Evolutionary conservation across 495 filamentous ascomycete genomes (phyloP), one percentile per base, ranked within the genome.

Genomic region (Tuber borchii): DNA sequence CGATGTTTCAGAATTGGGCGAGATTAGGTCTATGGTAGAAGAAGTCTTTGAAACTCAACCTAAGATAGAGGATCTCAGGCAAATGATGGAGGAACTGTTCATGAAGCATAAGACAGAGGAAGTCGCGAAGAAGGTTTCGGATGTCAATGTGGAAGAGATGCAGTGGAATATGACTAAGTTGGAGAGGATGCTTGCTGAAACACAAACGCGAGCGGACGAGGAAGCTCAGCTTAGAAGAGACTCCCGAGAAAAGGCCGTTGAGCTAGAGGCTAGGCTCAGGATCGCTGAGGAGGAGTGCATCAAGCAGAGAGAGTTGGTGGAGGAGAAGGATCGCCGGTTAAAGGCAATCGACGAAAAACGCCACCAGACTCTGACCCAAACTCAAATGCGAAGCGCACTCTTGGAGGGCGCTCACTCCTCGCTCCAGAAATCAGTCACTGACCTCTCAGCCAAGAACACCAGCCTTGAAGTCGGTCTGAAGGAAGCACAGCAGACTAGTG

Each of bases 321-420:
- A 83, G 37, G 82, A 83, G 40, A 76, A 69, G 44, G 82, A 83
- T 40, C 71, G 73, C 34, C 72, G 81, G 31, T 72, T 81, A 39
- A 83, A 81, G 81, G 81, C 74, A 20, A 74, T 72, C 26, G 81
- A 83, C 39, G 81, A 83, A 44, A 83, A 83, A 69, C 81, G 81
- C 22, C 76, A 75, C 44, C 78, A 83, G 71, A 51, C 81, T 56
- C 71, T 83, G 39, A 81, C 74, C 56, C 76, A 83, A 14, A 71
- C 81, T 56, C 81, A 81, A 71, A 83, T 83, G 82, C 79, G 81
- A 42, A 76, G 77, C 37, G 78, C 81, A 68, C 81, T 83, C 44
- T 73, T 83, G 26, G 82, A 83, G 46, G 82, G 82, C 42, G 77
- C 81, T 46, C 81, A 83, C 43, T 79, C 78, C 48, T 75, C 81